These are phyloP conservation scores for Combretum micranthum DNA, from an alignment of 345 rosid genomes.

Conservation along the genomic window DNA sequence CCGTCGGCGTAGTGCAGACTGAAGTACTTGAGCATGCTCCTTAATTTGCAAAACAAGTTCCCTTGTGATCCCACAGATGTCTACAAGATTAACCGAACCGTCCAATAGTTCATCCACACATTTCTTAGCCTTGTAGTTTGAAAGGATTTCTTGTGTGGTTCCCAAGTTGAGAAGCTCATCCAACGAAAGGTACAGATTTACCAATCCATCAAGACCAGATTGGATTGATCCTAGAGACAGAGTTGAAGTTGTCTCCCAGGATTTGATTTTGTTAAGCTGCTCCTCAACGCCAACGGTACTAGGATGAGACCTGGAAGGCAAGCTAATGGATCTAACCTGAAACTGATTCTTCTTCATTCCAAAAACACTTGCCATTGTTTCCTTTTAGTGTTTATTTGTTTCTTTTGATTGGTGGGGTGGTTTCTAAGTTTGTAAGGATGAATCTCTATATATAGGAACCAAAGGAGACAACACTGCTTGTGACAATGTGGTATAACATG, in stretches of 20 bases:
- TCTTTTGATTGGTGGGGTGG: too few relatives aligned
- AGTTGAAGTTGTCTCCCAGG: conserved; percentile 20
- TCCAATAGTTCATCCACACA: conserved; percentile 48
- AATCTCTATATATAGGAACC: too few relatives aligned
- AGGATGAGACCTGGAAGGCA: conserved; percentile 70
- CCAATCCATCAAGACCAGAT: conserved; percentile 31
- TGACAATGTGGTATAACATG: too few relatives aligned
- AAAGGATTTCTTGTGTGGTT: conserved; percentile 44
- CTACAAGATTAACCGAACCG: conserved; percentile 49
- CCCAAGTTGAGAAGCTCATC: conserved; percentile 53
- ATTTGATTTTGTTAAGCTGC: conserved; percentile 40
- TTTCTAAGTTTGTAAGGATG: too few relatives aligned
- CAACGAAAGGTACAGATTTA: conserved; percentile 32
- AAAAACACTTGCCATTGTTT: too few relatives aligned
- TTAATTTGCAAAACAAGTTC: conserved; percentile 43
- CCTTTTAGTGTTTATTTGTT: too few relatives aligned
- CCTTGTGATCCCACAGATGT: conserved; percentile 46
- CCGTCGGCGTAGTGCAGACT: conserved; percentile 52
- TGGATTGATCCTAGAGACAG: conserved; percentile 24
- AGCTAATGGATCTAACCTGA: too few relatives aligned
- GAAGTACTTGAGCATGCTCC: conserved; percentile 45
- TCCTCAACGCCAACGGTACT: conserved; percentile 34
- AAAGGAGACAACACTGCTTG: too few relatives aligned
- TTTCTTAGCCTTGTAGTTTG: conserved; percentile 18
- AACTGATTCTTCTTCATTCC: too few relatives aligned